Conservation (phyloP, 2,329 filamentous ascomycete species). For the Neopestalotiopsis rosae region DNA sequence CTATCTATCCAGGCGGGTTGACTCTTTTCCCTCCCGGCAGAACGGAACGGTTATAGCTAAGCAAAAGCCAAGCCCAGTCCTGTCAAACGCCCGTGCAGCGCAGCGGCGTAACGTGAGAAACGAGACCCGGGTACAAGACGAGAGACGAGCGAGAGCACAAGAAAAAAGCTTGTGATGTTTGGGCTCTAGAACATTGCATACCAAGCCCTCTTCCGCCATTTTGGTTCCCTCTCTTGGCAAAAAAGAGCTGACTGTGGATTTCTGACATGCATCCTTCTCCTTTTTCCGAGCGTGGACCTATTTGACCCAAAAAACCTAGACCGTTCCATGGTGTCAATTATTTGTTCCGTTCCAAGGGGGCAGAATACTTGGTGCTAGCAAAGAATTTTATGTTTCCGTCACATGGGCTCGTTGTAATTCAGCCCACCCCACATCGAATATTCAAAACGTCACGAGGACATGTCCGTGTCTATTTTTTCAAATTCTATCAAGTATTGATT, state of each 20-base stretch:
- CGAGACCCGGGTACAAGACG: too few species aligned
- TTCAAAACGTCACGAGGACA: not conserved
- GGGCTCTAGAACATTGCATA: not conserved
- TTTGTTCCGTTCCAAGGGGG: not conserved
- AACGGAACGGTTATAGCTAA: conserved; percentile 9
- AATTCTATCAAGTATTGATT: not conserved
- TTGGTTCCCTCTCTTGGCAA: too few species aligned
- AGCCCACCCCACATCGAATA: not conserved
- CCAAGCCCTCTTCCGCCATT: not conserved
- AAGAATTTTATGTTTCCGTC: not conserved
- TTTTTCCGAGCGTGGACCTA: not conserved
- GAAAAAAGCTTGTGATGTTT: conserved; percentile 3
- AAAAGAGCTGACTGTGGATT: too few species aligned
- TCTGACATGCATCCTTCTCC: too few species aligned
- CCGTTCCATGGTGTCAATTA: not conserved
- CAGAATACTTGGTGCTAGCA: not conserved
- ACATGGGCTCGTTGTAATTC: not conserved
- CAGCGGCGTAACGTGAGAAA: too few species aligned
- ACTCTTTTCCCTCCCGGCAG: not conserved
- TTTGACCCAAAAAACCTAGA: not conserved
- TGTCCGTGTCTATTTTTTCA: not conserved
- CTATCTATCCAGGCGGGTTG: too few species aligned
- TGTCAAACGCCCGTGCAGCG: too few species aligned
- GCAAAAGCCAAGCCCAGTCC: not conserved
- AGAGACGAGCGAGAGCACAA: not conserved